A percentile compares a stretch with the other conserved stretches of the same genome.
Evolutionary conservation across 805 yeast genomes (phyloP).

Genomic region (Wickerhamiella sergipiensis): DNA sequence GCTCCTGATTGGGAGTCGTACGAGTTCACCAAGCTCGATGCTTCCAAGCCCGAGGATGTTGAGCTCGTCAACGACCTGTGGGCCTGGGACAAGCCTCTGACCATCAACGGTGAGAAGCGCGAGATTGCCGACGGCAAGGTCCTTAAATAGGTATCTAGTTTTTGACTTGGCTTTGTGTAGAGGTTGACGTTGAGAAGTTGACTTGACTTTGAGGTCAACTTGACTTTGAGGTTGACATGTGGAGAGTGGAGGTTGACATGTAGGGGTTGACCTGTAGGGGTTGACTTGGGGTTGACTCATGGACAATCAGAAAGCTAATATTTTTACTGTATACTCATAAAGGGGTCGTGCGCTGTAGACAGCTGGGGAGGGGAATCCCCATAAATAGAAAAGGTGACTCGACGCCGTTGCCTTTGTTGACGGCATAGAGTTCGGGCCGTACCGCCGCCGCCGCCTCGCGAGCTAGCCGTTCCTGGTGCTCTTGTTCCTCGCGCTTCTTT

Average conservation of each 20-base stretch:
- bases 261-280: too few relatives aligned
- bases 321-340: too few relatives aligned
- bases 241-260: too few relatives aligned
- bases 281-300: too few relatives aligned
- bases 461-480: neutral
- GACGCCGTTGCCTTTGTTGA: neutral
- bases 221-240: too few relatives aligned
- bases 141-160: slow-evolving; percentile 69
- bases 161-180: too few relatives aligned
- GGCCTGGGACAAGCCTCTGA: slow-evolving; percentile 96
- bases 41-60: slow-evolving; percentile 60
- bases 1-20: slow-evolving; percentile 99
- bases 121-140: slow-evolving; percentile 98
- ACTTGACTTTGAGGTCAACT: too few relatives aligned
- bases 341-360: slow-evolving; percentile 5
- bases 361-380: slow-evolving; percentile 8
- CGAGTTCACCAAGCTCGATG: slow-evolving; percentile 69
- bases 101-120: slow-evolving; percentile 60
- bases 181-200: too few relatives aligned
- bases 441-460: neutral
- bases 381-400: slow-evolving; percentile 6
- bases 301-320: too few relatives aligned
- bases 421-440: slow-evolving; percentile 3
- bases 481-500: neutral
- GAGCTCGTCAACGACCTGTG: slow-evolving; percentile 79